Conservation (phyloP, 1,284 basidiomycete species). For the Vanrija pseudolonga region DNA sequence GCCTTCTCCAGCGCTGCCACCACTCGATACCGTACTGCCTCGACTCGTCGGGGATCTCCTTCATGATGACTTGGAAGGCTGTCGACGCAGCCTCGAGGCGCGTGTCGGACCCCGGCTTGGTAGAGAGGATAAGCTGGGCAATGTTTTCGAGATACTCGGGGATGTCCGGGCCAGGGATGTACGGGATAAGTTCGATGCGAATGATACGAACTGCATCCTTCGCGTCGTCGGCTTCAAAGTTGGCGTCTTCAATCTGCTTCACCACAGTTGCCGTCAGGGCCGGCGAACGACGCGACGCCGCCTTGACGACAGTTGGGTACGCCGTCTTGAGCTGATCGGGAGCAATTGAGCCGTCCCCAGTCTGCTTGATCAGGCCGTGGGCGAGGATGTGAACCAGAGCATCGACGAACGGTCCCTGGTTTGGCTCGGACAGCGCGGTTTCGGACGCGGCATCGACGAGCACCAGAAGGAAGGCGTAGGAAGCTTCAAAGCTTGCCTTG, state of each 20-base stretch:
- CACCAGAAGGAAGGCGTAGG: constrained; percentile 31
- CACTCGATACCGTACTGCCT: constrained; percentile 33
- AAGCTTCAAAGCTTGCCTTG: constrained; percentile 31
- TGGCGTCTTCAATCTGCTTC: constrained; percentile 1
- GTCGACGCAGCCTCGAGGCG: constrained; percentile 21
- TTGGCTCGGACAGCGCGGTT: constrained; percentile 1
- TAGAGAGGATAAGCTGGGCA: constrained; percentile 14
- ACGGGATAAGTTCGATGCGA: constrained; percentile 18
- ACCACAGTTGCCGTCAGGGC: constrained; percentile 10
- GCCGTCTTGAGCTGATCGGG: constrained; percentile 29
- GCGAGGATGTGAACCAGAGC: constrained; percentile 23
- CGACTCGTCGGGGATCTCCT: constrained; percentile 29
- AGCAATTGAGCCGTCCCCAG: constrained; percentile 17
- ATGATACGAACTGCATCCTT: constrained; percentile 13
- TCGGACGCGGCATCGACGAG: constrained; percentile 19
- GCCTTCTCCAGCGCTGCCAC: constrained; percentile 31
- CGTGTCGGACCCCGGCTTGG: constrained; percentile 14
- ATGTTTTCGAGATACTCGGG: constrained; percentile 25
- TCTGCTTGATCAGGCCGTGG: constrained; percentile 23
- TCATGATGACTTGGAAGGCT: constrained; percentile 30
- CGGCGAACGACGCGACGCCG: constrained; percentile 15
- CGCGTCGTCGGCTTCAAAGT: constrained; percentile 10
- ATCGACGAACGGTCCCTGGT: constrained; percentile 24
- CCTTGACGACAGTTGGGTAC: constrained; percentile 21
- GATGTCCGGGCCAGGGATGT: constrained; percentile 15